A percentile compares a stretch with the other conserved stretches of the same genome.
These are phyloP conservation scores for Trapa bicornis DNA, from an alignment of 345 rosid genomes.

Conservation along the genomic window DNA sequence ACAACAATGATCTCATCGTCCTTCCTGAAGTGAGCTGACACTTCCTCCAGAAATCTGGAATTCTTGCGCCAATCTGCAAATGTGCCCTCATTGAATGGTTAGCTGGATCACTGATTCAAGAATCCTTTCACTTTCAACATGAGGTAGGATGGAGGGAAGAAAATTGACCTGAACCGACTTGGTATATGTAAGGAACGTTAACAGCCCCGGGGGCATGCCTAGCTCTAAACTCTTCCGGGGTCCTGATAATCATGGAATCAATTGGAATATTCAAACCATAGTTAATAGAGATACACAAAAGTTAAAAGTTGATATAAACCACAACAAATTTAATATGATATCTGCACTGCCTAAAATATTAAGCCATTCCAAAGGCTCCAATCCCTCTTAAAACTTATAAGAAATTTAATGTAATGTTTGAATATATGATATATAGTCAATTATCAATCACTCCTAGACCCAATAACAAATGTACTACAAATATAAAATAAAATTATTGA, in stretches of 20 bases:
- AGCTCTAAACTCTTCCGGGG: conserved; percentile 69
- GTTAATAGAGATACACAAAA: no score
- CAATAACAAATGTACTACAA: no score
- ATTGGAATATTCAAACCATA: background rate
- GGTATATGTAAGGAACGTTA: conserved; percentile 76
- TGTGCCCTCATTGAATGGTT: background rate
- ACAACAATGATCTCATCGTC: conserved; percentile 78
- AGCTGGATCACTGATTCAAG: background rate
- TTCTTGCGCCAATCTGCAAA: conserved; percentile 62
- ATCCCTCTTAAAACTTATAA: no score
- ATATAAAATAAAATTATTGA: no score
- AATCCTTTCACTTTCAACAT: background rate
- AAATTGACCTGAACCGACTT: conserved; percentile 58
- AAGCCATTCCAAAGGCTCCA: no score
- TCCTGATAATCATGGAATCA: conserved; percentile 21
- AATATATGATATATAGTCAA: no score
- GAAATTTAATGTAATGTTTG: no score
- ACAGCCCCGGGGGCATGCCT: conserved; percentile 72
- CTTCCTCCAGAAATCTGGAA: conserved; percentile 47
- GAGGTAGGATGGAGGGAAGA: background rate
- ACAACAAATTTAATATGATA: no score
- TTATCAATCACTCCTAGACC: no score
- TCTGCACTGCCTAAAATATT: no score
- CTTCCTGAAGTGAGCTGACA: conserved; percentile 41
- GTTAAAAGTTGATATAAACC: no score